A percentile compares a stretch with the other conserved stretches of the same genome.
Conservation (phyloP, 768 basidiomycete genomes). For the Clitopilus passeckerianus region DNA sequence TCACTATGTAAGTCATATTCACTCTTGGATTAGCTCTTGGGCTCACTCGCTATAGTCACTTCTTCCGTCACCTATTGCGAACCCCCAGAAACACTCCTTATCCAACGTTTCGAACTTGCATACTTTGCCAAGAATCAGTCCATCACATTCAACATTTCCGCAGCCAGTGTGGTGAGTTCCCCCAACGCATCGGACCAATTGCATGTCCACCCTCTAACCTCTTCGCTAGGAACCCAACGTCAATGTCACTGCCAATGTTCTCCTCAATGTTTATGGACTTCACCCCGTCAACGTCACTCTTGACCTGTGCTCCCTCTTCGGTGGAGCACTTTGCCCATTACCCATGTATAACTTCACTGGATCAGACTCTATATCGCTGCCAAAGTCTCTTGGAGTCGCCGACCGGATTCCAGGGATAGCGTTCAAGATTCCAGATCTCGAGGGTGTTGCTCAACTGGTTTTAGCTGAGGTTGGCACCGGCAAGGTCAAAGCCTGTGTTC, state of each 20-base stretch:
- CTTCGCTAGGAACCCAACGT: slow-evolving; percentile 58
- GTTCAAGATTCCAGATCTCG: slow-evolving; percentile 85
- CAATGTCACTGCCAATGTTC: slow-evolving; percentile 77
- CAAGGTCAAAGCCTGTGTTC: slow-evolving; percentile 80
- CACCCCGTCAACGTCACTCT: slow-evolving; percentile 80
- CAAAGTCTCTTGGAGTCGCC: slow-evolving; percentile 50
- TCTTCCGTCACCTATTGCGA: slow-evolving; percentile 87
- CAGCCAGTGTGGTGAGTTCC: slow-evolving; percentile 74
- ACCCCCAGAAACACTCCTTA: slow-evolving; percentile 73
- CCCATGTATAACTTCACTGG: slow-evolving; percentile 88
- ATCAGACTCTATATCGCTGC: slow-evolving; percentile 62
- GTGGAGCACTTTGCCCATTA: slow-evolving; percentile 78
- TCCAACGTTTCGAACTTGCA: slow-evolving; percentile 71
- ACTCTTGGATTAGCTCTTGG: slow-evolving; percentile 1
- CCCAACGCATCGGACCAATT: not conserved
- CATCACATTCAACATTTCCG: slow-evolving; percentile 79
- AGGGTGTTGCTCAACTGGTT: slow-evolving; percentile 80
- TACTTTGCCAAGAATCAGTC: slow-evolving; percentile 71
- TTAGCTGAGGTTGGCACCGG: slow-evolving; percentile 67
- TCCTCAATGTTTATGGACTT: slow-evolving; percentile 87
- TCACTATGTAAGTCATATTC: slow-evolving; percentile 50
- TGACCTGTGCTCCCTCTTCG: slow-evolving; percentile 75
- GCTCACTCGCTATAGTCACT: slow-evolving; percentile 48
- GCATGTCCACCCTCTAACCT: slow-evolving; percentile 11
- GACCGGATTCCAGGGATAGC: slow-evolving; percentile 71